Evolutionary conservation across 164 flowering plant species (phyloP), one percentile per base, ranked within the genome.

Genomic region (Umbilicus rupestris): DNA sequence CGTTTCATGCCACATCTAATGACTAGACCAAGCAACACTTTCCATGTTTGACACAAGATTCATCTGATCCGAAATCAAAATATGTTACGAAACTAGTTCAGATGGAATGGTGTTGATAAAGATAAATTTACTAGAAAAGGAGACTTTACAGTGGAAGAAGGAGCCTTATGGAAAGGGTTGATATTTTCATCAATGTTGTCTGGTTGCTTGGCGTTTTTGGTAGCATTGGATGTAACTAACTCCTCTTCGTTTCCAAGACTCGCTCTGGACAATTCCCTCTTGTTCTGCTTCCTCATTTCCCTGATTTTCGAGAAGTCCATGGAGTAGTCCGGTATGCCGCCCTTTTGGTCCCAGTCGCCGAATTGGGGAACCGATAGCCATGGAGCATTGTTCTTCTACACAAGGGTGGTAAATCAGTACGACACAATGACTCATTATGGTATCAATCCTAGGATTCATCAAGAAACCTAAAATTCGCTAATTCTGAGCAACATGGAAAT

Each of bases 301-400:
- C 98, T 81, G 41, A 92, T 88, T 73, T 89, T 89, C 1, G 98
- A 78, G 80, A 92, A 92, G 78, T 92, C 98, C 73, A 92, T 37
- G 0, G 98, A 92, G 81, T 92, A 92, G 65, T 92, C 93, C 0
- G 98, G 96, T 72, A 92, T 7, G 28, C 59, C 71, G 5, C 88
- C 89, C 81, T 89, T 84, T 73, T 81, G 92, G 35, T 92, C 98
- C 98, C 98, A 92, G 63, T 85, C 95, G 42, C 98, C 98, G 71
- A 92, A 92, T 44, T 92, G 98, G 12, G 98, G 98, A 66, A 92
- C 96, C n/a, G 98, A 86, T 68, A 92, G 63, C 96, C 98, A 92
- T 4, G 82, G 82, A 22, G 82, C 84, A 68, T 70, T 77, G 50
- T 78, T 86, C 96, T 88, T 80, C 52, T 47, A 47, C 52, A 47